phyloP scores from a whole-genome alignment of 2,329 filamentous ascomycete species.

The Thyridium curvatum region DNA sequence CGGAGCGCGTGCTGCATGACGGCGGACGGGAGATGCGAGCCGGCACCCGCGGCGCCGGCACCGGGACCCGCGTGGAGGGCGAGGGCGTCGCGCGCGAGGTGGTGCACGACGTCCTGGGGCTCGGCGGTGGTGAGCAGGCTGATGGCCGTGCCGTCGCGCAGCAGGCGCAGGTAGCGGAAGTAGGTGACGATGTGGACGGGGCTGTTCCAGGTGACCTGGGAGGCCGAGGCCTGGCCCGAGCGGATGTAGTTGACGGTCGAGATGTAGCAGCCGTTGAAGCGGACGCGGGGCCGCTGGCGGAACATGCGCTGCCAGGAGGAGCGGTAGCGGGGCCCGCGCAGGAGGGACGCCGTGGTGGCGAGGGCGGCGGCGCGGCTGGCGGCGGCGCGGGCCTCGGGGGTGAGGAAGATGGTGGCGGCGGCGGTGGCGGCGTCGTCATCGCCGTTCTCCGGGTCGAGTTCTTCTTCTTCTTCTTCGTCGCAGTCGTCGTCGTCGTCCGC shows the following conservation, averaged over 20 bases:
- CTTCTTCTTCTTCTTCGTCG: conserved; percentile 15
- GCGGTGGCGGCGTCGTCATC: neutral
- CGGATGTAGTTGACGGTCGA: conserved; percentile 93
- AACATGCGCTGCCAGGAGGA: conserved; percentile 65
- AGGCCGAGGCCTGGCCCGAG: conserved; percentile 65
- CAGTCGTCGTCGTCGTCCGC: conserved; percentile 20
- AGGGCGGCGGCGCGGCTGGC: conserved; percentile 20
- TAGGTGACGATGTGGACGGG: conserved; percentile 96
- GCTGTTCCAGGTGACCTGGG: conserved; percentile 67
- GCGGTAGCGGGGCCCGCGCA: conserved; percentile 34
- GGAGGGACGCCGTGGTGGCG: conserved; percentile 32
- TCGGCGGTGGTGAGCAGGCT: conserved; percentile 76
- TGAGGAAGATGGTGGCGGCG: conserved; percentile 17
- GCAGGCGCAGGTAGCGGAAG: conserved; percentile 94
- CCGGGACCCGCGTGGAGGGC: conserved; percentile 36
- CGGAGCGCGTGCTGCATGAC: conserved; percentile 65
- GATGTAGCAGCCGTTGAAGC: conserved; percentile 96
- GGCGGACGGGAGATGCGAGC: conserved; percentile 34
- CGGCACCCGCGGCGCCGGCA: conserved; percentile 13
- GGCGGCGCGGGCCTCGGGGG: conserved; percentile 27
- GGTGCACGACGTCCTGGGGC: conserved; percentile 80
- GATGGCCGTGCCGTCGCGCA: conserved; percentile 79
- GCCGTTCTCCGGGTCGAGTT: conserved; percentile 4
- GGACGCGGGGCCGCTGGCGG: conserved; percentile 73
- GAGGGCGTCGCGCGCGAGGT: conserved; percentile 68